A percentile compares a stretch with the other conserved stretches of the same genome.
Evolutionary conservation across 2,329 filamentous ascomycete species (phyloP).

Genomic region (Phaeoacremonium minimum): DNA sequence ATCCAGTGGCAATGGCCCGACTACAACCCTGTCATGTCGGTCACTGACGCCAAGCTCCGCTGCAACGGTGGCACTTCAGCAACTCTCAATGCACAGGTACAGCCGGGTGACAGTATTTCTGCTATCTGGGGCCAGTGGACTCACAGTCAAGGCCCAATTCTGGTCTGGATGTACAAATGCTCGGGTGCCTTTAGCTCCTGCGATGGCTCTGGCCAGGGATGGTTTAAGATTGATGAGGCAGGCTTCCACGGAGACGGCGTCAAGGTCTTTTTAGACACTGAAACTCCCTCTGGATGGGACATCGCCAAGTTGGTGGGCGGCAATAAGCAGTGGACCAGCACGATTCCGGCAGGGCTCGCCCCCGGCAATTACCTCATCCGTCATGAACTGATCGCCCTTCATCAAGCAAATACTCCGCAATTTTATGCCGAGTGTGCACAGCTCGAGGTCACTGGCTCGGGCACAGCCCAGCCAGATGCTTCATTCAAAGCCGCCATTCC

Average conservation of each 20-base stretch:
- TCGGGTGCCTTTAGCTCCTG: conserved; percentile 41
- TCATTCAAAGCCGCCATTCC: conserved; percentile 21
- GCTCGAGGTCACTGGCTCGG: conserved; percentile 44
- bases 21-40: conserved; percentile 49
- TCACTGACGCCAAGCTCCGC: conserved; percentile 44
- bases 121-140: conserved; percentile 55
- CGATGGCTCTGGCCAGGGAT: conserved; percentile 45
- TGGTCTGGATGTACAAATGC: conserved; percentile 55
- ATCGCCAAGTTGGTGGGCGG: conserved; percentile 21
- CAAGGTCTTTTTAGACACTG: conserved; percentile 19
- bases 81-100: conserved; percentile 34
- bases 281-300: conserved; percentile 15
- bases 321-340: conserved; percentile 46
- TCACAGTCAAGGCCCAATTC: conserved; percentile 52
- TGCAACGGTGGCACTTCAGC: conserved; percentile 51
- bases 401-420: conserved; percentile 46
- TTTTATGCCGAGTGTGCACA: conserved; percentile 56
- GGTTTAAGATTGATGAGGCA: conserved; percentile 57
- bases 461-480: conserved; percentile 29
- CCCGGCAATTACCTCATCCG: conserved; percentile 52
- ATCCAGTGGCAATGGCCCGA: conserved; percentile 56
- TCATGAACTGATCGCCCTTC: conserved; percentile 52
- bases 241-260: conserved; percentile 30
- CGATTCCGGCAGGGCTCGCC: conserved; percentile 41
- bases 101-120: conserved; percentile 41